phyloP scores from a whole-genome alignment of 2,329 filamentous ascomycete genomes.

The Diaporthe sp. region DNA sequence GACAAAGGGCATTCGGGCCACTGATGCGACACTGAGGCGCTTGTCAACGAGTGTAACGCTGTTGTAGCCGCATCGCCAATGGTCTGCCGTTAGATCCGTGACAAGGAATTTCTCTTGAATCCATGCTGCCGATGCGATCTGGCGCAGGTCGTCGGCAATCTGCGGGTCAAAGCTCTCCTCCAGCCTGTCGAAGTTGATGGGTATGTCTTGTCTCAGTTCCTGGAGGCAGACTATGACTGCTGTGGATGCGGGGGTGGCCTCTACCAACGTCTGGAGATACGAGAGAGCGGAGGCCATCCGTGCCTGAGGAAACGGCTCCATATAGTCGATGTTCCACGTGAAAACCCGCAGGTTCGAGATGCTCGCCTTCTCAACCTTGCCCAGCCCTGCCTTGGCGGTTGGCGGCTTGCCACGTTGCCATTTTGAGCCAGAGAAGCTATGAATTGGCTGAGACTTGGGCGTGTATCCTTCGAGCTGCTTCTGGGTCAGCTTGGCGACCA shows the following conservation, averaged over 20 bases:
- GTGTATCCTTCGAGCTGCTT: constrained; percentile 35
- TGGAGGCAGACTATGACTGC: constrained; percentile 59
- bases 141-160: constrained; percentile 52
- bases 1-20: constrained; percentile 61
- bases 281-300: constrained; percentile 43
- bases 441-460: constrained; percentile 41
- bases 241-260: constrained; percentile 27
- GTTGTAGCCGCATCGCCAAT: constrained; percentile 57
- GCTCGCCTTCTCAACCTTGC: neutral
- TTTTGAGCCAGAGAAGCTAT: constrained; percentile 36
- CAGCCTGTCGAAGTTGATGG: constrained; percentile 14
- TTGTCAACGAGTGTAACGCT: constrained; percentile 63
- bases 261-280: constrained; percentile 38
- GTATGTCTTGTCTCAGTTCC: constrained; percentile 47
- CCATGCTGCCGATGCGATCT: constrained; percentile 56
- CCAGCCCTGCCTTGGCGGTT: neutral
- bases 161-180: constrained; percentile 36
- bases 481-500: constrained; percentile 18
- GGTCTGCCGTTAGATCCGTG: constrained; percentile 52
- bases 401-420: constrained; percentile 35
- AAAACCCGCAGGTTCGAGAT: constrained; percentile 40
- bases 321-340: constrained; percentile 49
- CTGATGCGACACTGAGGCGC: constrained; percentile 49
- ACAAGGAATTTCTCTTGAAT: constrained; percentile 56
- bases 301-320: constrained; percentile 40